Conservation (phyloP, 2,329 filamentous ascomycete species). For the Uncinocarpus reesii region DNA sequence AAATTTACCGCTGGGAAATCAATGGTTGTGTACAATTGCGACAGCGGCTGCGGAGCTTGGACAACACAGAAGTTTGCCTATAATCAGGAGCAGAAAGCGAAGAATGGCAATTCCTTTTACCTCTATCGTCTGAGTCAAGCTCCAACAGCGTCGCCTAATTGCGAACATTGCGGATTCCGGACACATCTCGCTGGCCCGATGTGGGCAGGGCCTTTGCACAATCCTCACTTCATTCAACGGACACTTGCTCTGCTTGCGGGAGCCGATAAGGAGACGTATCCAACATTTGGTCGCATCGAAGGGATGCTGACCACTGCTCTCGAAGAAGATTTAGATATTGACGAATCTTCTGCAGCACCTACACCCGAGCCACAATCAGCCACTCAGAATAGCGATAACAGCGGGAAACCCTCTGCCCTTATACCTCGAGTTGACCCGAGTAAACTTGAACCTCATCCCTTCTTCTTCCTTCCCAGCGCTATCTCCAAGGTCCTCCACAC, state of each 20-base stretch:
- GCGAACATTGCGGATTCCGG: conserved; percentile 73
- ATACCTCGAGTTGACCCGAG: conserved; percentile 49
- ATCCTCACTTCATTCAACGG: conserved; percentile 66
- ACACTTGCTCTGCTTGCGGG: conserved; percentile 63
- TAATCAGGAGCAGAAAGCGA: conserved; percentile 56
- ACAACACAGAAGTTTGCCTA: conserved; percentile 66
- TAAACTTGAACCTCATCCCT: conserved; percentile 62
- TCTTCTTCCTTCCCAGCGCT: conserved; percentile 70
- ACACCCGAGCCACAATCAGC: conserved; percentile 6
- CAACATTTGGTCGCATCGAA: conserved; percentile 68
- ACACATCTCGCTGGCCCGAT: conserved; percentile 88
- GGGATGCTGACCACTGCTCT: conserved; percentile 86
- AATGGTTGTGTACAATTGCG: conserved; percentile 88
- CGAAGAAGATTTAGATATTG: conserved; percentile 52
- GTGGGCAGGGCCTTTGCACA: conserved; percentile 86
- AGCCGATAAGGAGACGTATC: conserved; percentile 60
- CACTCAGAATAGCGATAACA: neutral
- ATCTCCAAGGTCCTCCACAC: conserved; percentile 70
- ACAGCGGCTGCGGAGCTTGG: conserved; percentile 85
- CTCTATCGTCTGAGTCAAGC: conserved; percentile 68
- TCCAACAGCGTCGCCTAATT: conserved; percentile 55
- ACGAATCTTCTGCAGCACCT: conserved; percentile 15
- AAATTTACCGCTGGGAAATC: conserved; percentile 86
- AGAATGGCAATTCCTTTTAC: conserved; percentile 61
- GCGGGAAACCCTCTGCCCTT: conserved; percentile 23